These are phyloP conservation scores for Solanum rostratum DNA, from an alignment of 257 asterid species.

Conservation along the genomic window DNA sequence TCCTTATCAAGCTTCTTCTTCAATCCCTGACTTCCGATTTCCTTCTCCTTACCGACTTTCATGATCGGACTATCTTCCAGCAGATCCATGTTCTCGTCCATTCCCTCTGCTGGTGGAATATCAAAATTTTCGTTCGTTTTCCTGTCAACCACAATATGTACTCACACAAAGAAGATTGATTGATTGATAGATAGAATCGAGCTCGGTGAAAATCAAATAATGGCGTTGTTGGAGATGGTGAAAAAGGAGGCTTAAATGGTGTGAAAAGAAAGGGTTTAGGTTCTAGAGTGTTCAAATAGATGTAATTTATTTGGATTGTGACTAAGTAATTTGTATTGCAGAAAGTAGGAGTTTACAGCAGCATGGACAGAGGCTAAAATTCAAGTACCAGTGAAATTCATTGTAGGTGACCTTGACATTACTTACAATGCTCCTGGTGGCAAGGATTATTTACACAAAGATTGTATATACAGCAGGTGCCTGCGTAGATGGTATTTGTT, in stretches of 20 bases:
- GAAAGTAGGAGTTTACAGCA: slow-evolving; percentile 69
- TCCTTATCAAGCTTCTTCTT: slow-evolving; percentile 67
- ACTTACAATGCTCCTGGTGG: slow-evolving; percentile 47
- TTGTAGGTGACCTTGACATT: slow-evolving; percentile 58
- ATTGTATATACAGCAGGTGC: too few relatives aligned
- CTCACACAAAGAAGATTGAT: neutral
- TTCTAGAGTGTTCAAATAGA: too few relatives aligned
- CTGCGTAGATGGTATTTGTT: too few relatives aligned
- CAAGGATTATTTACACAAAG: slow-evolving; percentile 58
- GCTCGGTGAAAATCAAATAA: neutral
- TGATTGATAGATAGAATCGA: neutral
- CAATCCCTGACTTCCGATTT: slow-evolving; percentile 47
- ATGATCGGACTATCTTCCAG: slow-evolving; percentile 36
- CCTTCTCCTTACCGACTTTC: slow-evolving; percentile 73
- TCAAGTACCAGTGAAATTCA: slow-evolving; percentile 49
- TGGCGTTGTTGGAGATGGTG: neutral
- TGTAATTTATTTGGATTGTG: neutral
- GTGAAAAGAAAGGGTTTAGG: neutral
- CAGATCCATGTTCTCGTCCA: slow-evolving; percentile 57
- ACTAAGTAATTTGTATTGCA: slow-evolving; percentile 3
- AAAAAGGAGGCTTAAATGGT: neutral
- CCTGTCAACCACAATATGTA: slow-evolving; percentile 1
- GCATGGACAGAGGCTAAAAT: slow-evolving; percentile 46
- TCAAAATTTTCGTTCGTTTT: slow-evolving; percentile 53
- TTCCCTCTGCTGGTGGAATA: slow-evolving; percentile 34